A percentile compares a stretch with the other conserved stretches of the same genome.
Evolutionary conservation across 306 rosid genomes (phyloP).

Genomic region (Leucaena leucocephala): DNA sequence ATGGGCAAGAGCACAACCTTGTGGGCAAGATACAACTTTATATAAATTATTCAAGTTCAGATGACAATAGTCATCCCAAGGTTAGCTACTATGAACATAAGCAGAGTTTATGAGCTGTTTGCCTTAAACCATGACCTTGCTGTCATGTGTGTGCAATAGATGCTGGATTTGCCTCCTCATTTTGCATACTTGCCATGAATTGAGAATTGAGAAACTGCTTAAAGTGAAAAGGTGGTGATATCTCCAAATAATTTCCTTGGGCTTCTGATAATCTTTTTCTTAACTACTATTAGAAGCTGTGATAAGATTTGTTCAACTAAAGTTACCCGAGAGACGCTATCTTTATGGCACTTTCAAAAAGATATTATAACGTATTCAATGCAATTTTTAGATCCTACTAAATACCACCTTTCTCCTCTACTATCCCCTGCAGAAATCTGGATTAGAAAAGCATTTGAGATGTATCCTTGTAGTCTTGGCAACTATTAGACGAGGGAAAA

Average conservation of each 20-base stretch:
- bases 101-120: conserved; percentile 22
- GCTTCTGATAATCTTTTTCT: not conserved
- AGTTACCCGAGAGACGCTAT: conserved; percentile 5
- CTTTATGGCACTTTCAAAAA: conserved; percentile 19
- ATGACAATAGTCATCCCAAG: conserved; percentile 81
- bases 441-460: not conserved
- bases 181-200: conserved; percentile 3
- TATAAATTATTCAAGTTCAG: conserved; percentile 72
- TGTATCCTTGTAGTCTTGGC: not conserved
- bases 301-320: conserved; percentile 12
- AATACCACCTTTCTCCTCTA: not conserved
- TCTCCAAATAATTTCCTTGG: not conserved
- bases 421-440: not conserved
- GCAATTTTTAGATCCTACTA: not conserved
- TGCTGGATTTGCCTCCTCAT: not conserved
- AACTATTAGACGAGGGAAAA: not conserved
- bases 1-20: conserved; percentile 80
- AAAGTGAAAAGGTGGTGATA: not conserved
- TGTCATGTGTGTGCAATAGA: not conserved
- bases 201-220: conserved; percentile 6
- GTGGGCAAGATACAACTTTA: conserved; percentile 88
- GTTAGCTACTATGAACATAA: conserved; percentile 43
- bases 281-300: conserved; percentile 11
- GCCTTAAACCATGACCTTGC: conserved; percentile 11
- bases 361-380: conserved; percentile 11